Conservation (phyloP, 192 early-diverging fungal genomes). For the Coemansia sp. region DNA sequence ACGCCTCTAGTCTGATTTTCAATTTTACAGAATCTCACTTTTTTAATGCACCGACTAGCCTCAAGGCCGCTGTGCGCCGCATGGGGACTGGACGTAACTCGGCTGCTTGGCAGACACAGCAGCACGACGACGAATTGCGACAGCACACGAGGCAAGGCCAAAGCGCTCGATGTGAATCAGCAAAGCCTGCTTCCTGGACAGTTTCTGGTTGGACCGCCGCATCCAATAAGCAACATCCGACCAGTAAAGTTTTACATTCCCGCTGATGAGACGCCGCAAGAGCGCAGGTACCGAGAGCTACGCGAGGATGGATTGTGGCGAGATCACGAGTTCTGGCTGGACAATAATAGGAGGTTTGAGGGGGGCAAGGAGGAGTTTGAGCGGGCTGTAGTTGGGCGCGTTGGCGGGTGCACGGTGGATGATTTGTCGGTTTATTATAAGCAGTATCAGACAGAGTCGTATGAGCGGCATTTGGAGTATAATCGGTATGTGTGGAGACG, state of each 20-base stretch:
- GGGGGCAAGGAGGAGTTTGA: slow-evolving; percentile 38
- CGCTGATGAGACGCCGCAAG: slow-evolving; percentile 25
- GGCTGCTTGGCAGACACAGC: not conserved
- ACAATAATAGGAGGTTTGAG: slow-evolving; percentile 49
- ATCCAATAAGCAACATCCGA: slow-evolving; percentile 50
- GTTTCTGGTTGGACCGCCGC: slow-evolving; percentile 39
- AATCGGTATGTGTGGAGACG: slow-evolving; percentile 45
- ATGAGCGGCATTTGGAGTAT: slow-evolving; percentile 34
- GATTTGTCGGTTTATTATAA: slow-evolving; percentile 39
- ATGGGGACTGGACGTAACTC: not conserved
- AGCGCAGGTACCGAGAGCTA: slow-evolving; percentile 27
- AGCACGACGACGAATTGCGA: not conserved
- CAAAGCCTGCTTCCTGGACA: slow-evolving; percentile 37
- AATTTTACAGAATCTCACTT: not conserved
- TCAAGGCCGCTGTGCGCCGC: not conserved
- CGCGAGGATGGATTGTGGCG: slow-evolving; percentile 26
- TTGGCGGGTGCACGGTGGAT: slow-evolving; percentile 36
- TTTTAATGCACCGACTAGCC: not conserved
- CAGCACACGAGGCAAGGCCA: not conserved
- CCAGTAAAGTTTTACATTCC: slow-evolving; percentile 34
- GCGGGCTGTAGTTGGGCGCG: not conserved
- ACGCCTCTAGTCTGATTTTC: not conserved
- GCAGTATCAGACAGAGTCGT: slow-evolving; percentile 47
- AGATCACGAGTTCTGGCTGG: slow-evolving; percentile 48
- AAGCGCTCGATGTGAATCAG: slow-evolving; percentile 2